Evolutionary conservation across 352 stramenopile species (phyloP), one percentile per base, ranked within the genome.

Genomic region (Globisporangium spinosum): DNA sequence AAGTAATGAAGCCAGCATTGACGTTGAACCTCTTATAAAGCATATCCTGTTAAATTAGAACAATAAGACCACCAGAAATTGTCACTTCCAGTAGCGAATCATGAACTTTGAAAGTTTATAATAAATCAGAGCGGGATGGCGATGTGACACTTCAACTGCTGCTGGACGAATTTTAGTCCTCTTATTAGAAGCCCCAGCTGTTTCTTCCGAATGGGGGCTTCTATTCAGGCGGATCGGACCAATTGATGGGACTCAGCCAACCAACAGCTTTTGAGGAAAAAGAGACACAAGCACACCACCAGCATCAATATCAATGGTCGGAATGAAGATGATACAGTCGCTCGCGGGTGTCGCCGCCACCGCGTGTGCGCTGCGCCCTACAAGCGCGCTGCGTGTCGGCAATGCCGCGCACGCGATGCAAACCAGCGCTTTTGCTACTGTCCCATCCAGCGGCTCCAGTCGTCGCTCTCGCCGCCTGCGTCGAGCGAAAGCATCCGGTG

Each of bases 381-480:
- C 49, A 17, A 22, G 13, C 7, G 29, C 51, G 12, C 35, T 70
- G 25, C 58, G 32, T 29, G n/a, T 23, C 7, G 2, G 15, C 9
- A 45, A 64, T 22, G 25, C n/a, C 10, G 54, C 29, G 13, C 38
- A 64, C 12, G 56, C 43, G 22, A 47, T 69, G n/a, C 64, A 69
- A 34, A 56, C 56, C 13, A 57, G 40, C 20, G 56, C 35, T 1
- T 69, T 69, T 25, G 56, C 64, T 2, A 64, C 64, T 17, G 29
- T 29, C 2, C 32, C 55, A 7, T 20, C 62, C 23, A 27, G 2
- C 13, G 40, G 49, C 53, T 53, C 62, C 60, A 88, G 75, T 25
- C 74, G 81, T 5, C 80, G 84, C 22, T 79, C 79, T 23, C 78
- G 80, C 3, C 77, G 80, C 9, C 63, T 81, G 59, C 78, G 84